Percentiles rank a stretch among this genome's conserved stretches.
Conservation (phyloP, 2,329 filamentous ascomycete species). For the Fusarium miscanthi region DNA sequence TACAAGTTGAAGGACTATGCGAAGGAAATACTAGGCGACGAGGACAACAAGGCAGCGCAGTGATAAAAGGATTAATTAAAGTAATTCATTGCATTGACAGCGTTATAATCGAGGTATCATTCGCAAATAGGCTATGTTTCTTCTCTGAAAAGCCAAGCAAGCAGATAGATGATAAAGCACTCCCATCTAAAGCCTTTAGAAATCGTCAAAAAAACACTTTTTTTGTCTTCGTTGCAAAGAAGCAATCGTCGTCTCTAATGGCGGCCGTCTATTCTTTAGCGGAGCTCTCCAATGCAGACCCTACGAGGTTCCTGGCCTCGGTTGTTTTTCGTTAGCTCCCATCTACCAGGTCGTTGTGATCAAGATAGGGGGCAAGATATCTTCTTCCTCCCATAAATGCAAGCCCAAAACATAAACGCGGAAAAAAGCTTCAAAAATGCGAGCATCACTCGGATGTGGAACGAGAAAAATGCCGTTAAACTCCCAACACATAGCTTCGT, state of each 20-base stretch:
- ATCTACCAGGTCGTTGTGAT: slow-evolving; percentile 21
- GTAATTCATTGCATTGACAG: slow-evolving; percentile 20
- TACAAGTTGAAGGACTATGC: slow-evolving; percentile 82
- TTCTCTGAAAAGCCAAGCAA: slow-evolving; percentile 11
- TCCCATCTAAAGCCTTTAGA: slow-evolving; percentile 25
- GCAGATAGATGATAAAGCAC: slow-evolving; percentile 18
- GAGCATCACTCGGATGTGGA: slow-evolving; percentile 25
- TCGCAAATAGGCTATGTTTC: slow-evolving; percentile 11
- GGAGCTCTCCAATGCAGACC: slow-evolving; percentile 21
- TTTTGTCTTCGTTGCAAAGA: slow-evolving; percentile 35
- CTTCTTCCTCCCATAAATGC: slow-evolving; percentile 11
- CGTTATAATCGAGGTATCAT: slow-evolving; percentile 39
- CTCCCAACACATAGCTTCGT: slow-evolving; percentile 27
- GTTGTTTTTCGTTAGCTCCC: slow-evolving; percentile 9
- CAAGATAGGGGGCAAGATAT: slow-evolving; percentile 1
- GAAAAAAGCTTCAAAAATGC: slow-evolving; percentile 21
- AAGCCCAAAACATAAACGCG: slow-evolving; percentile 21
- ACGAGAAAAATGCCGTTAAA: slow-evolving; percentile 32
- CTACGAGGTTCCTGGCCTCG: slow-evolving; percentile 31
- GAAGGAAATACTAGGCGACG: slow-evolving; percentile 48
- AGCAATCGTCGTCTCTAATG: slow-evolving; percentile 41
- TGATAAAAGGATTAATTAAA: background rate
- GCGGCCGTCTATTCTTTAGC: slow-evolving; percentile 30
- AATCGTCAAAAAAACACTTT: slow-evolving; percentile 36
- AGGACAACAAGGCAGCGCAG: background rate